phyloP scores from a whole-genome alignment of 2,329 filamentous ascomycete species.

The Beauveria medogensis region DNA sequence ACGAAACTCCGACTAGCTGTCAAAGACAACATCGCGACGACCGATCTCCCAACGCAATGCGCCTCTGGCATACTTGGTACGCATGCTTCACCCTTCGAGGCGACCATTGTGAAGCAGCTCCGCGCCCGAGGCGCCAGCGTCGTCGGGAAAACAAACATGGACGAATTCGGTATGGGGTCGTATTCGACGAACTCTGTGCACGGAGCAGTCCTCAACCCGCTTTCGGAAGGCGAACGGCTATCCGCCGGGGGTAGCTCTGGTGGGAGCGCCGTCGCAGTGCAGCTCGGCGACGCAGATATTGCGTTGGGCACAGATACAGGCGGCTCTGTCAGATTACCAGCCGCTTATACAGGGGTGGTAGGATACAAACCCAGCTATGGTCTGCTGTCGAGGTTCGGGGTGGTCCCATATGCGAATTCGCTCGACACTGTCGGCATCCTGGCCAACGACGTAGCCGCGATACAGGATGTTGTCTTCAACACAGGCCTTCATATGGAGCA shows the following conservation, averaged over 20 bases:
- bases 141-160: slow-evolving; percentile 81
- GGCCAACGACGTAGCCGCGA: slow-evolving; percentile 42
- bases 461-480: slow-evolving; percentile 46
- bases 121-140: slow-evolving; percentile 53
- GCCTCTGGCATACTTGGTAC: slow-evolving; percentile 65
- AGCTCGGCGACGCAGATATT: slow-evolving; percentile 45
- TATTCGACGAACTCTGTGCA: slow-evolving; percentile 65
- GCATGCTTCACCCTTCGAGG: slow-evolving; percentile 71
- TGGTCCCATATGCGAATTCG: slow-evolving; percentile 87
- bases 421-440: slow-evolving; percentile 83
- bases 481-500: slow-evolving; percentile 40
- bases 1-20: slow-evolving; percentile 45
- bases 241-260: slow-evolving; percentile 89
- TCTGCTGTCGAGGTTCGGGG: slow-evolving; percentile 74
- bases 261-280: slow-evolving; percentile 82
- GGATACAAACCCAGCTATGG: slow-evolving; percentile 93
- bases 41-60: slow-evolving; percentile 66
- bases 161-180: slow-evolving; percentile 94
- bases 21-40: slow-evolving; percentile 71
- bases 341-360: slow-evolving; percentile 73
- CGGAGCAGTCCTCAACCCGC: slow-evolving; percentile 53
- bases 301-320: slow-evolving; percentile 92
- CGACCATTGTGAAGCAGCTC: slow-evolving; percentile 68
- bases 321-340: slow-evolving; percentile 78
- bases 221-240: slow-evolving; percentile 28